Base-by-base conservation (phyloP, 768 basidiomycete species). In the Agaricus blazei region DNA sequence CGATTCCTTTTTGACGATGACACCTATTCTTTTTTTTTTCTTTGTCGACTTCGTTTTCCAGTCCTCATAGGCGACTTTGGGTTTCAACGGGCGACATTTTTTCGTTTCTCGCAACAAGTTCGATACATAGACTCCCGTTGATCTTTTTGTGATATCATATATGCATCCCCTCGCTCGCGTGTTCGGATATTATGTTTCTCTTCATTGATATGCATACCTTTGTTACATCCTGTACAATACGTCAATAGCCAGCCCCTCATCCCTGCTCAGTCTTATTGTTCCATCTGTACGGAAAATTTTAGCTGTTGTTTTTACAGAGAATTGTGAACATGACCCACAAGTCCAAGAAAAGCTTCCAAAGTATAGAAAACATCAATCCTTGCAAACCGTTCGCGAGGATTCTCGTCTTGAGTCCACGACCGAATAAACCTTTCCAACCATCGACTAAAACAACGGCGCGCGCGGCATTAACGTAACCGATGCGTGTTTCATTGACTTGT, bases 301-400 rank as follows among this genome's bases (percentile, higher is more conserved):
- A 37, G 42, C 24, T 31, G 24, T 46, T 12, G 34, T 9, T 2
- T 38, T 24, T 28, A 41, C 26, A 4, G 29, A 48, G 34, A 19
- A 48, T 27, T 40, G 37, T 9, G 36, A 26, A 3, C 59, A 19
- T 11, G 34, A 80, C 89, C 71, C 65, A 95, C 91, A 95, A 51
- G 70, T 98, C 92, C 73, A 88, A 72, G 65, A 98, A 96, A 58
- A 90, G 70, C 63, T 84, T 89, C 96, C 96, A 98, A 11, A 98
- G 75, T 4, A 98, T 76, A 6, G 86, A 84, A 71, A 98, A 98
- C 80, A 97, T 83, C 44, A 98, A 63, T 0, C 95, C 90, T 65
- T 98, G 96, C 48, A 94, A 69, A 24, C 95, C 93, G 65, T 98
- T 98, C 29, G 94, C 85, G 56, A 96, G 62, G 51, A 95, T 87